Evolutionary conservation across 306 rosid species (phyloP), one percentile per base, ranked within the genome.

Genomic region (Lagenaria siceraria): DNA sequence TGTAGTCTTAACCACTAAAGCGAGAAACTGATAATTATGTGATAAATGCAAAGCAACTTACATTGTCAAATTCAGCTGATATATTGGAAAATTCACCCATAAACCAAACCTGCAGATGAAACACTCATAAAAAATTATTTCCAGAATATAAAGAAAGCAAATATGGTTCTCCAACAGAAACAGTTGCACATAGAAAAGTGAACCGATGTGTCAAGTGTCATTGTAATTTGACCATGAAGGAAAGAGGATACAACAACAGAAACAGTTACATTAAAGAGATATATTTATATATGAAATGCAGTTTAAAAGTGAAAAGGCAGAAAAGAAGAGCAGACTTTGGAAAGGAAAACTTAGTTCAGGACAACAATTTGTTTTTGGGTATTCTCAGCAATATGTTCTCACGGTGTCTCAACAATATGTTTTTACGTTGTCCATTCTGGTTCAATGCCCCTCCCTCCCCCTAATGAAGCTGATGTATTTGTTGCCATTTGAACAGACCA

Each of bases 21-120:
- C 4, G 19, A 72, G 59, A 48, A 48, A 46, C 27, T 22, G 69
- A 54, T 27, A 46, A 36, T 51, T 13, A 63, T 21, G 52, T 54
- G 72, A 53, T 77, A 40, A 18, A 40, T 81, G 49, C 17, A 40
- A 76, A 73, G 55, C 46, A 48, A 84, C 97, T 86, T 86, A 92
- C 99, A 79, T 84, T 87, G 83, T 95, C 96, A 49, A 95, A 95
- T 84, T 92, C 92, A 6, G 82, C 86, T 25, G 98, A 92, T 66
- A 92, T 88, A 86, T 92, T 96, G 78, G 96, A 89, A 79, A 89
- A 88, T 81, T 87, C 84, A 8, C 99, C 98, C 99, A 95, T 95
- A 81, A 90, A 92, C 89, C 97, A 87, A 84, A 95, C 98, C 98
- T 95, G 80, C 86, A 91, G 22, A 86, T 78, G 42, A 29, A 72